phyloP scores from a whole-genome alignment of 768 basidiomycete genomes.

The Boletus bicolor region DNA sequence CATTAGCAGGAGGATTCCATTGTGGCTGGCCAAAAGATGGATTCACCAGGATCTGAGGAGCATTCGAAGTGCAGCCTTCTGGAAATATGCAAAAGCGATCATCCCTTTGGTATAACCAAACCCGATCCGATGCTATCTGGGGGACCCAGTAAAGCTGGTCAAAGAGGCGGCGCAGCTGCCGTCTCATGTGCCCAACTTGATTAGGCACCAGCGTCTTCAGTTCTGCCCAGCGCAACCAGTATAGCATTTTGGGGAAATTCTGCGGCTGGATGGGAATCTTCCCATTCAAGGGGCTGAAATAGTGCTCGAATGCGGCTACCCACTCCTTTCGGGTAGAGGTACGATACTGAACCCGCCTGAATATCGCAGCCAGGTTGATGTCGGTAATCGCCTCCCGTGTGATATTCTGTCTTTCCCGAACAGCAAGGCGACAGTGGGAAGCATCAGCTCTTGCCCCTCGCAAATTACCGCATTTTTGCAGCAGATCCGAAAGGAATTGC shows the following conservation, averaged over 20 bases:
- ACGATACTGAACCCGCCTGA: neutral
- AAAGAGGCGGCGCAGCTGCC: too few relatives aligned
- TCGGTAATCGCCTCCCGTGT: neutral
- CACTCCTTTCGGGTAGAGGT: neutral
- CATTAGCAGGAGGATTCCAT: too few relatives aligned
- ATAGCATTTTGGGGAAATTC: neutral
- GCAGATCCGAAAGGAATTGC: neutral
- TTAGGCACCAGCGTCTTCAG: too few relatives aligned
- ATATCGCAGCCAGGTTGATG: neutral
- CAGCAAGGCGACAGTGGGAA: neutral
- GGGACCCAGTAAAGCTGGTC: too few relatives aligned
- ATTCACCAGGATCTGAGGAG: too few relatives aligned
- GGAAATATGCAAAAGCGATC: too few relatives aligned
- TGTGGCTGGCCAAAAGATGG: too few relatives aligned
- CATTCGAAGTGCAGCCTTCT: too few relatives aligned
- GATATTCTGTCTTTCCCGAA: neutral
- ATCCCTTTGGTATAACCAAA: too few relatives aligned
- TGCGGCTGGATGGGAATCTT: neutral
- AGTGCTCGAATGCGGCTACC: neutral
- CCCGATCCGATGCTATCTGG: too few relatives aligned
- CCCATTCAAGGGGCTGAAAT: neutral
- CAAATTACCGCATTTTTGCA: slow-evolving; percentile 6
- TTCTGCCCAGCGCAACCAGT: neutral
- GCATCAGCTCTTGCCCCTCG: neutral
- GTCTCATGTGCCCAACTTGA: too few relatives aligned